These are phyloP conservation scores for Leersia perrieri DNA, from an alignment of 176 grass and related monocot genomes.

Conservation along the genomic window DNA sequence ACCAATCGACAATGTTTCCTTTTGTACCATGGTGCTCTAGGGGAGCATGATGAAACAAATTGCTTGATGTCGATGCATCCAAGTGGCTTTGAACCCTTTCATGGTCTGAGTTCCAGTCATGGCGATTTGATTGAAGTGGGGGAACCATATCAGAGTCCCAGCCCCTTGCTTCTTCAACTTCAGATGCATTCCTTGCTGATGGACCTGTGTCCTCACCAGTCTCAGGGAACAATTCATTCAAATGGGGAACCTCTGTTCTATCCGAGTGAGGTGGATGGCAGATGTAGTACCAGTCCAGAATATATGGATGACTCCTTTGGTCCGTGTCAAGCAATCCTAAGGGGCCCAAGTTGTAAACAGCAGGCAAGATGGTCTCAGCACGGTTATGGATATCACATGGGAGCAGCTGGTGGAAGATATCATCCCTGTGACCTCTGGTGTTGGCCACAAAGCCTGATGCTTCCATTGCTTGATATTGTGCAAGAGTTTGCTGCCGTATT, in stretches of 20 bases:
- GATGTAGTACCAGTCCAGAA: slow-evolving; percentile 92
- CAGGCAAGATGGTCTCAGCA: slow-evolving; percentile 14
- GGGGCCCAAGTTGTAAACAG: slow-evolving; percentile 45
- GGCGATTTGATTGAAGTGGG: neutral
- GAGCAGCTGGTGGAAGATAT: slow-evolving; percentile 38
- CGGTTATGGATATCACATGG: slow-evolving; percentile 26
- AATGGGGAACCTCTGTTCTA: slow-evolving; percentile 30
- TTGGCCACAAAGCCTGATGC: slow-evolving; percentile 46
- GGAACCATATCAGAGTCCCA: neutral
- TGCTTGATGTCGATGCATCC: slow-evolving; percentile 73
- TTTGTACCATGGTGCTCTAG: slow-evolving; percentile 3
- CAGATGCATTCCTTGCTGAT: slow-evolving; percentile 33
- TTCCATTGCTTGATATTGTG: slow-evolving; percentile 49
- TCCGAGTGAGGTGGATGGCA: slow-evolving; percentile 33
- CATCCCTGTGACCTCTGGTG: slow-evolving; percentile 43
- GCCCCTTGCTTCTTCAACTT: slow-evolving; percentile 39
- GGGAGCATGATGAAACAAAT: slow-evolving; percentile 41
- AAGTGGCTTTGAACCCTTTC: slow-evolving; percentile 56
- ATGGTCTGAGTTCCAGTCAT: neutral
- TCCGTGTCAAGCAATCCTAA: slow-evolving; percentile 58
- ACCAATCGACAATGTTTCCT: slow-evolving; percentile 45
- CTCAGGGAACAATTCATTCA: slow-evolving; percentile 6
- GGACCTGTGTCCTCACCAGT: slow-evolving; percentile 7
- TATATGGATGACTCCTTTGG: slow-evolving; percentile 65
- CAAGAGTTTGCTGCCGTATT: slow-evolving; percentile 44